phyloP scores from a whole-genome alignment of 192 early-diverging fungal species.

The Gryganskiella cystojenkinii region DNA sequence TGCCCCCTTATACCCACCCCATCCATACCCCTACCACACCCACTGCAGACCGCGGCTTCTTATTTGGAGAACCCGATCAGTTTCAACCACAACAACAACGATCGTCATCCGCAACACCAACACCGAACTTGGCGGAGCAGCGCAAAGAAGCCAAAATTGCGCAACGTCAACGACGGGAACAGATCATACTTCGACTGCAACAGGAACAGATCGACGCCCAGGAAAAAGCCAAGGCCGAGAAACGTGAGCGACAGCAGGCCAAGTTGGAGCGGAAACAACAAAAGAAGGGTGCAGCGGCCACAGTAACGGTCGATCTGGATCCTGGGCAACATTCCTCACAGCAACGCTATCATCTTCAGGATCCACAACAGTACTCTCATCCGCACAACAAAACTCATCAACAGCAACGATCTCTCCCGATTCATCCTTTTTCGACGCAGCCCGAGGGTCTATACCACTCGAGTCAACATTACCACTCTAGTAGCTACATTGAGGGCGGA shows the following conservation, averaged over 20 bases:
- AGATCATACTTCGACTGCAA: constrained; percentile 36
- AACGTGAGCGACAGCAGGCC: constrained; percentile 33
- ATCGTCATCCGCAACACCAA: background rate
- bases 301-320: background rate
- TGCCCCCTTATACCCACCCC: constrained; percentile 5
- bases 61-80: constrained; percentile 16
- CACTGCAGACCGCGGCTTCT: background rate
- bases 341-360: background rate
- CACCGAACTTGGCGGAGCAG: constrained; percentile 5
- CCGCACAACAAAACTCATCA: background rate
- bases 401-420: constrained; percentile 26
- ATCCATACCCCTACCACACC: background rate
- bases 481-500: too few species aligned
- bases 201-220: constrained; percentile 46
- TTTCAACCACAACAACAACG: too few species aligned
- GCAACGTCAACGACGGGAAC: constrained; percentile 38
- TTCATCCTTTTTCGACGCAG: constrained; percentile 9
- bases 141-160: constrained; percentile 21
- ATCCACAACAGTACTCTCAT: background rate
- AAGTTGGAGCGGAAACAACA: constrained; percentile 36
- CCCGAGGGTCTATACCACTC: background rate
- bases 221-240: constrained; percentile 32
- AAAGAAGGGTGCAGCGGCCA: constrained; percentile 10
- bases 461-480: background rate
- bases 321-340: background rate